Base-by-base conservation (phyloP, 2,329 filamentous ascomycete genomes). In the Fusarium sp. region DNA sequence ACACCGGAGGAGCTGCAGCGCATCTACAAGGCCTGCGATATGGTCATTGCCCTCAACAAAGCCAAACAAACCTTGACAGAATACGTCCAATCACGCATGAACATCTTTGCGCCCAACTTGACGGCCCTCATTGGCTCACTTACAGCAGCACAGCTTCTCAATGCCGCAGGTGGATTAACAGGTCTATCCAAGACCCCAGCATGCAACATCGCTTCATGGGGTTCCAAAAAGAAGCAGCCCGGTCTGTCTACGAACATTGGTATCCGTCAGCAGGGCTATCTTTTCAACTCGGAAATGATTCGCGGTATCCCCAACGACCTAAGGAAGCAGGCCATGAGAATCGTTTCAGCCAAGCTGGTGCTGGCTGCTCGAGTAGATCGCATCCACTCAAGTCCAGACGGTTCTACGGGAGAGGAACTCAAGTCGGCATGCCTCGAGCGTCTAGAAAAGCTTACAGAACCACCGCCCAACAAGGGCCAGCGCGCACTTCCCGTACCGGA, bases 81-180 rank as follows among this genome's bases (percentile, higher is more conserved):
- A 81, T 99, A 98, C 80, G 97, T 99, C 18, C 94, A 98, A 84
- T 98, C 96, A 39, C 94, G 97, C 71, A 98, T 99, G 94, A 97
- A 93, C 76, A 88, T 97, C 37, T 98, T 98, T 81, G 97, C 97
- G 6, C 97, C 97, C 0, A 99, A 99, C 79, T 85, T 98, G 64
- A 98, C 97, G 1, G 92, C 92, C 2, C 89, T 99, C 20, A 94
- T 99, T 67, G 97, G 97, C 20, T 97, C 96, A 1, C 88, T 98
- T 20, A 98, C 96, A 4, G 96, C 97, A 9, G 97, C 97, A 5
- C 96, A 98, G 84, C 90, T 99, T n/a, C 93, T 99, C 78, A 98
- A 98, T 83, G 94, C 95, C 69, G 94, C 95, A 0, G 97, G 97
- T 72, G 97, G 97, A 10, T 86, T 99, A 35, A 94, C 92, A 1